Evolutionary conservation across 75 land plant genomes (phyloP).

Genomic region (Pinus tabuliformis): DNA sequence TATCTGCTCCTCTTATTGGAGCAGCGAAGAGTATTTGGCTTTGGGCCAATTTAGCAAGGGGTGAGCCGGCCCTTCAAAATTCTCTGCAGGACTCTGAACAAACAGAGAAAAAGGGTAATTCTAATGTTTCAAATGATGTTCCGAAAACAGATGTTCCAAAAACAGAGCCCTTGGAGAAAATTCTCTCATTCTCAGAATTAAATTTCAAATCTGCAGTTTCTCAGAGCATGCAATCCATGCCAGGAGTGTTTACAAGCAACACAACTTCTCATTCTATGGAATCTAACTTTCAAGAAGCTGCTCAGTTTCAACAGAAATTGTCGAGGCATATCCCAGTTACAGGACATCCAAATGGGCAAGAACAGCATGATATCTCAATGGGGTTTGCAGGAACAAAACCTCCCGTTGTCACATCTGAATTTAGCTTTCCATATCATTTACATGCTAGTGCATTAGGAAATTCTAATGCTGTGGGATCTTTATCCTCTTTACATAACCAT

Average conservation of each 20-base stretch:
- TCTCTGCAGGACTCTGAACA: conserved; percentile 14
- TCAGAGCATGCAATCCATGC: conserved; percentile 4
- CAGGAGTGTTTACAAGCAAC: neutral
- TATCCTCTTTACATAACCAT: neutral
- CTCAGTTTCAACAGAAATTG: conserved; percentile 8
- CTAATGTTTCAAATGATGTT: conserved; percentile 3
- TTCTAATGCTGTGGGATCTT: neutral
- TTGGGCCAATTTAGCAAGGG: conserved; percentile 60
- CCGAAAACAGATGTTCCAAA: neutral
- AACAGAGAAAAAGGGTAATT: conserved; percentile 11
- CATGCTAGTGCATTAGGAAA: neutral
- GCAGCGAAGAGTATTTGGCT: conserved; percentile 78
- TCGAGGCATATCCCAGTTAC: neutral
- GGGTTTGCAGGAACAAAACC: neutral
- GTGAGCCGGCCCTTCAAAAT: conserved; percentile 21
- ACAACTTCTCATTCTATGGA: neutral
- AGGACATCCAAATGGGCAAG: conserved; percentile 4
- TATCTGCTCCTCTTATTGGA: conserved; percentile 60
- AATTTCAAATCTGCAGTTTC: conserved; percentile 6
- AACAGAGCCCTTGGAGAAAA: neutral
- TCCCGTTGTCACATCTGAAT: neutral
- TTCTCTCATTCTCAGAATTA: conserved; percentile 6
- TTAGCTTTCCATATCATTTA: conserved; percentile 4
- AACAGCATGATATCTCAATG: neutral
- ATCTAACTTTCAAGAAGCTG: conserved; percentile 7